phyloP scores from a whole-genome alignment of 2,329 filamentous ascomycete species.

The Cercospora sp. region DNA sequence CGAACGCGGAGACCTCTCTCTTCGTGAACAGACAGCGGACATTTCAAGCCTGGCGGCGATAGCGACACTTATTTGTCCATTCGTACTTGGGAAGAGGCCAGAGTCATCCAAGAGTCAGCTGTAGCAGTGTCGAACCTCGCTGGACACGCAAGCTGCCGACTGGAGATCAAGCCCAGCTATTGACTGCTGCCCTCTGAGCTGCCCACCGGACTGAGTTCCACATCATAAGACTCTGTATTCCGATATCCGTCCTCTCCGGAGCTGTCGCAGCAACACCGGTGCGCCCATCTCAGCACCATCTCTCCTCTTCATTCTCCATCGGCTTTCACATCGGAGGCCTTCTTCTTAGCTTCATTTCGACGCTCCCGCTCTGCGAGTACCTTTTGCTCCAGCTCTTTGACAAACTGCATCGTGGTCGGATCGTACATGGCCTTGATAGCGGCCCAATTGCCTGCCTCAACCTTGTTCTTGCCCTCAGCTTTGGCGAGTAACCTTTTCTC shows the following conservation, averaged over 20 bases:
- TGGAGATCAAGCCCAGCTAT: background rate
- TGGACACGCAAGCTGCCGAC: background rate
- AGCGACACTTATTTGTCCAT: background rate
- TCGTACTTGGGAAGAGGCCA: background rate
- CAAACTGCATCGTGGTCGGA: conserved; percentile 39
- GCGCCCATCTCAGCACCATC: background rate
- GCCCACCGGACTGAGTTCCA: background rate
- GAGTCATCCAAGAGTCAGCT: background rate
- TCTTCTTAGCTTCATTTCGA: conserved; percentile 14
- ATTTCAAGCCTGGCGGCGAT: background rate
- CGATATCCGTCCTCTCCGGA: background rate
- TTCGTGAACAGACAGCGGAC: background rate
- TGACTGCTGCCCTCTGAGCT: background rate
- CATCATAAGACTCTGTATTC: background rate
- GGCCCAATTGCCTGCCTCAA: conserved; percentile 67
- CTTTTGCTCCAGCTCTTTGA: conserved; percentile 34
- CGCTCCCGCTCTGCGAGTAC: conserved; percentile 22
- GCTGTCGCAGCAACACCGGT: background rate
- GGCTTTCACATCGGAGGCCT: background rate
- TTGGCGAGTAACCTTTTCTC: conserved; percentile 61
- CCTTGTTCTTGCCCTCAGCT: conserved; percentile 66
- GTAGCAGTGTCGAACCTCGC: background rate
- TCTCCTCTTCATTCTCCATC: background rate
- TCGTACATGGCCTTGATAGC: conserved; percentile 61
- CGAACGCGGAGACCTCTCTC: background rate